Conservation (phyloP, 2,329 filamentous ascomycete genomes). For the Aurifilum marmelostoma region DNA sequence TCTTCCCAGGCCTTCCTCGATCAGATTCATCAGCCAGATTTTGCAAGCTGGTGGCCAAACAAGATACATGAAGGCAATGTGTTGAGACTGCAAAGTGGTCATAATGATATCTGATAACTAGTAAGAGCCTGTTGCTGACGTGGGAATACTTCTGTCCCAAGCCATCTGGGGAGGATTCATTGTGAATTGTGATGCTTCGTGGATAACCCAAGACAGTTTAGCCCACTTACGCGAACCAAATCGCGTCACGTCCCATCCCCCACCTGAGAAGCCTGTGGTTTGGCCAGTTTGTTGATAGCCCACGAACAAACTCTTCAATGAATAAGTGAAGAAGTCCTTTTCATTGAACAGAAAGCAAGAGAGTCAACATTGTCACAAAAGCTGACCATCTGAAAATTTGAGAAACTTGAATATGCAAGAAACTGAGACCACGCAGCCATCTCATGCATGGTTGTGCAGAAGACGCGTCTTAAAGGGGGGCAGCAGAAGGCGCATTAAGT, state of each 20-base stretch:
- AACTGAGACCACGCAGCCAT: not conserved
- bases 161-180: not conserved
- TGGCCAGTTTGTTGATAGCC: not conserved
- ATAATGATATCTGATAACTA: not conserved
- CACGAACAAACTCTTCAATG: not conserved
- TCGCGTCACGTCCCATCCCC: slow-evolving; percentile 19
- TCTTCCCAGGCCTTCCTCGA: not conserved
- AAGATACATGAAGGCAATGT: not conserved
- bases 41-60: not conserved
- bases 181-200: not conserved
- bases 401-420: not conserved
- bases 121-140: not conserved
- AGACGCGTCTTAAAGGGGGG: not conserved
- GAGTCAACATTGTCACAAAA: not conserved
- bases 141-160: too few relatives aligned
- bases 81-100: not conserved
- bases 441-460: not conserved
- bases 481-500: too few relatives aligned
- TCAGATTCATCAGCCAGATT: not conserved
- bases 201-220: not conserved
- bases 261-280: not conserved
- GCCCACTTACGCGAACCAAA: slow-evolving; percentile 18
- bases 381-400: not conserved
- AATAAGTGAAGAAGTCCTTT: not conserved
- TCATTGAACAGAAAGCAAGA: not conserved